phyloP scores from a whole-genome alignment of 2,329 filamentous ascomycete genomes.

The Fusarium pseudograminearum region DNA sequence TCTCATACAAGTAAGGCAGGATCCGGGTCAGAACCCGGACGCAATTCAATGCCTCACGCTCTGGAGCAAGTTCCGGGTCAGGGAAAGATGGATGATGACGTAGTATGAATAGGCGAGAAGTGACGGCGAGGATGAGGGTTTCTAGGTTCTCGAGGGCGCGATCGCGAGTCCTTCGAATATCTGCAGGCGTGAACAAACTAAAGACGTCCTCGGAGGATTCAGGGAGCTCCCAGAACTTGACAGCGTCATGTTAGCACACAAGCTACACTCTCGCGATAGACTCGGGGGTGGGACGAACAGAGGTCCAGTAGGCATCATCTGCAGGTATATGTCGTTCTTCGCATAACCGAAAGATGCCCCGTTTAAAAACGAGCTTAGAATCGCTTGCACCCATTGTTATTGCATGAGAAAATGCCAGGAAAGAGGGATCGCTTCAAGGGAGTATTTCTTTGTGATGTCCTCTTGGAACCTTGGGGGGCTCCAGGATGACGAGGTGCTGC shows the following conservation, averaged over 20 bases:
- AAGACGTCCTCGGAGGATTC: conserved; percentile 97
- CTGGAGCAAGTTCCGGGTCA: conserved; percentile 84
- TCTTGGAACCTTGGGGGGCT: conserved; percentile 29
- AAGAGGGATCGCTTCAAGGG: conserved; percentile 29
- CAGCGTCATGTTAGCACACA: conserved; percentile 36
- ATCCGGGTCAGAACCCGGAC: conserved; percentile 90
- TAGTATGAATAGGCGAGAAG: conserved; percentile 83
- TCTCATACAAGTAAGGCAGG: conserved; percentile 92
- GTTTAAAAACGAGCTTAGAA: conserved; percentile 98
- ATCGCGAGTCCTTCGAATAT: conserved; percentile 90
- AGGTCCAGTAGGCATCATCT: conserved; percentile 92
- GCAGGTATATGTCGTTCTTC: conserved; percentile 88
- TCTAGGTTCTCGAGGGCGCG: conserved; percentile 88
- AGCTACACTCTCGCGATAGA: conserved; percentile 15
- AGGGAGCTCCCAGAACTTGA: conserved; percentile 95
- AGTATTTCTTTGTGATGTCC: conserved; percentile 38
- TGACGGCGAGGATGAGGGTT: conserved; percentile 85
- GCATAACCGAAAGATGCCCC: conserved; percentile 96
- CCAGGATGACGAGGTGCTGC: conserved; percentile 35
- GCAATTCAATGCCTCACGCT: conserved; percentile 93
- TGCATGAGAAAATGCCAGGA: conserved; percentile 43
- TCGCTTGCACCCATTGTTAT: conserved; percentile 91
- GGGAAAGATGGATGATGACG: conserved; percentile 93
- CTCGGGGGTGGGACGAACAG: conserved; percentile 67
- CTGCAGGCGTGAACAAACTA: conserved; percentile 89